Evolutionary conservation across 1,139 yeast species (phyloP).

Genomic region (Lizanozyma gosingica): DNA sequence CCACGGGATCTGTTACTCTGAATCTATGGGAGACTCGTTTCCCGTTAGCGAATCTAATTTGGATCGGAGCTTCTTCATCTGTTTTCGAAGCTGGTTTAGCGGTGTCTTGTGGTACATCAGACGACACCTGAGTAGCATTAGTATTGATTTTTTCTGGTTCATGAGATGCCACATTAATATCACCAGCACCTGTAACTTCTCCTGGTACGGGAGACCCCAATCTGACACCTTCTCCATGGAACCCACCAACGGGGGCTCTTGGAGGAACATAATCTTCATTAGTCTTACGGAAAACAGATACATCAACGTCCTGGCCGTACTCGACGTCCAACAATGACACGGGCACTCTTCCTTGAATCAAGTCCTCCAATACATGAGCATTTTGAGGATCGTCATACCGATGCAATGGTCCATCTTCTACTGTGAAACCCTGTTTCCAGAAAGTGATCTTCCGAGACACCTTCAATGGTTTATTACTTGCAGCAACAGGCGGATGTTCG

Average conservation of each 20-base stretch:
- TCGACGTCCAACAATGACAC: conserved; percentile 70
- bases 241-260: conserved; percentile 59
- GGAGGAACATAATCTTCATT: conserved; percentile 81
- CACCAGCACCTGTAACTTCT: conserved; percentile 23
- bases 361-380: conserved; percentile 63
- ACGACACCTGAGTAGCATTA: conserved; percentile 7
- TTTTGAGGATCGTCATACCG: conserved; percentile 90
- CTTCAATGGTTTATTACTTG: conserved; percentile 31
- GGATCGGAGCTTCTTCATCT: conserved; percentile 68
- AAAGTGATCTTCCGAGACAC: conserved; percentile 76
- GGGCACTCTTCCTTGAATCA: conserved; percentile 93
- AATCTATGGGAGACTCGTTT: conserved; percentile 58
- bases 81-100: conserved; percentile 21
- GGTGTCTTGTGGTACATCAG: conserved; percentile 7
- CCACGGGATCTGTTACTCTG: conserved; percentile 57
- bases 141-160: conserved; percentile 8
- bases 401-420: conserved; percentile 80
- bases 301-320: conserved; percentile 94
- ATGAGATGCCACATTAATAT: conserved; percentile 9
- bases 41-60: conserved; percentile 82
- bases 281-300: conserved; percentile 67
- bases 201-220: conserved; percentile 88
- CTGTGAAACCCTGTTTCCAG: conserved; percentile 95
- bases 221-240: conserved; percentile 76
- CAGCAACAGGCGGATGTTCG: conserved; percentile 20